Evolutionary conservation across 345 rosid species (phyloP).

Genomic region (Salix udensis): DNA sequence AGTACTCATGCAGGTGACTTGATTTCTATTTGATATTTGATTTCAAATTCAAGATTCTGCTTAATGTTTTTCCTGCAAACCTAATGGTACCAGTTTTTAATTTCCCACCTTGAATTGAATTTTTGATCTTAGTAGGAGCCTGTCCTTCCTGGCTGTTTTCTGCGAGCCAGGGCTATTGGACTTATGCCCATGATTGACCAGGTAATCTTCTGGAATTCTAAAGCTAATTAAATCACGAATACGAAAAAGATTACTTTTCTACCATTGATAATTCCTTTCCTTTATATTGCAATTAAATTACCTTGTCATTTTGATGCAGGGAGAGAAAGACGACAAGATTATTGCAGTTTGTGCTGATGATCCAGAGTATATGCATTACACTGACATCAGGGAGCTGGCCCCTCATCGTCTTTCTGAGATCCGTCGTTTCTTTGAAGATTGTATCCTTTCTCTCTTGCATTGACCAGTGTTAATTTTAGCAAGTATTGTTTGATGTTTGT

Average conservation of each 20-base stretch:
- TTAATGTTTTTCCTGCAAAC: background rate
- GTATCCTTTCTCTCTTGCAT: slow-evolving; percentile 39
- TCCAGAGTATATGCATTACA: slow-evolving; percentile 89
- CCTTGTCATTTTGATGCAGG: slow-evolving; percentile 34
- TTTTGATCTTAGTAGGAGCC: slow-evolving; percentile 59
- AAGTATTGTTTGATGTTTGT: background rate
- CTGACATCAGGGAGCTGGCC: slow-evolving; percentile 79
- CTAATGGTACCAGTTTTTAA: background rate
- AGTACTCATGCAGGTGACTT: slow-evolving; percentile 86
- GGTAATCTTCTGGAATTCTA: slow-evolving; percentile 33
- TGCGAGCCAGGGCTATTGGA: slow-evolving; percentile 94
- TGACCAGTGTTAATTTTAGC: background rate
- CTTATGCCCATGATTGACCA: slow-evolving; percentile 99
- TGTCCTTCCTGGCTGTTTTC: slow-evolving; percentile 90
- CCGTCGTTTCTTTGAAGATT: slow-evolving; percentile 94
- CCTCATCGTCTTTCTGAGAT: slow-evolving; percentile 96
- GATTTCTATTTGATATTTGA: background rate
- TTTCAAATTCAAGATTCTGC: background rate
- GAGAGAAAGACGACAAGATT: slow-evolving; percentile 97
- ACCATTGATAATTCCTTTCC: background rate
- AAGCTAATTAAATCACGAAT: background rate
- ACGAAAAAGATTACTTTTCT: background rate
- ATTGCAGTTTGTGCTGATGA: slow-evolving; percentile 97
- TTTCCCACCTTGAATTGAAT: slow-evolving; percentile 1
- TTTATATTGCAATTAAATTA: background rate